These are phyloP conservation scores for Trametes versicolor DNA, from an alignment of 1,284 basidiomycete species.

Conservation along the genomic window DNA sequence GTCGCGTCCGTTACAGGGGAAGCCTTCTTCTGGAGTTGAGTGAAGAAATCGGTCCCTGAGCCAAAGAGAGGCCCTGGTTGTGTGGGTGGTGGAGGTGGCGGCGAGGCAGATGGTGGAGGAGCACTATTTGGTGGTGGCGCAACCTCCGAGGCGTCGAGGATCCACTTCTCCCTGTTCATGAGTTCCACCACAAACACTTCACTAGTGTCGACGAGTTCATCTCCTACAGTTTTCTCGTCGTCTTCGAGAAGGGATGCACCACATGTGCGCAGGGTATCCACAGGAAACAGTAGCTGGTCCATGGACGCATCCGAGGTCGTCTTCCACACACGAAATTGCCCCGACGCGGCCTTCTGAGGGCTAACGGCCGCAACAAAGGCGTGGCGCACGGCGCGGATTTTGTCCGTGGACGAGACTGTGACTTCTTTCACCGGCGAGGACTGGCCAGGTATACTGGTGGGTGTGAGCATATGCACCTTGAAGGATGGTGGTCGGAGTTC, in stretches of 20 bases:
- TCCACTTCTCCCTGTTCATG: slow-evolving; percentile 56
- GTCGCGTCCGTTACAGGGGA: slow-evolving; percentile 42
- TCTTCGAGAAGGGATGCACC: slow-evolving; percentile 51
- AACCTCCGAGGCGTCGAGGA: slow-evolving; percentile 47
- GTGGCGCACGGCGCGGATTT: slow-evolving; percentile 38
- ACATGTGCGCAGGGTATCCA: slow-evolving; percentile 48
- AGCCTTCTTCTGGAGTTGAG: slow-evolving; percentile 48
- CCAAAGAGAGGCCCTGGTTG: slow-evolving; percentile 54
- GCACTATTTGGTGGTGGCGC: slow-evolving; percentile 15
- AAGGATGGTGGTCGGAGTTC: slow-evolving; percentile 85
- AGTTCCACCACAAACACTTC: slow-evolving; percentile 78
- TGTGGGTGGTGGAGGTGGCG: slow-evolving; percentile 28
- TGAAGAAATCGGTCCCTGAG: slow-evolving; percentile 67
- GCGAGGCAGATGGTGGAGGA: slow-evolving; percentile 4
- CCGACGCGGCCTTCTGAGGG: slow-evolving; percentile 28
- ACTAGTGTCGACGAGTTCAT: slow-evolving; percentile 63
- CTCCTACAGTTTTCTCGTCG: slow-evolving; percentile 60
- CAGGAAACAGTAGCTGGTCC: slow-evolving; percentile 35
- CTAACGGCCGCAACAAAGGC: slow-evolving; percentile 41
- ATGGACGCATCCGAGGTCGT: slow-evolving; percentile 44
- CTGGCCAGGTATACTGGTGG: slow-evolving; percentile 26
- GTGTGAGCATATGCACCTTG: slow-evolving; percentile 61
- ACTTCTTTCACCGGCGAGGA: slow-evolving; percentile 32
- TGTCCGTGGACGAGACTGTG: slow-evolving; percentile 62
- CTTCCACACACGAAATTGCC: slow-evolving; percentile 69